Conservation (phyloP, 1,284 basidiomycete species). For the Cryptococcus amylolentus region DNA sequence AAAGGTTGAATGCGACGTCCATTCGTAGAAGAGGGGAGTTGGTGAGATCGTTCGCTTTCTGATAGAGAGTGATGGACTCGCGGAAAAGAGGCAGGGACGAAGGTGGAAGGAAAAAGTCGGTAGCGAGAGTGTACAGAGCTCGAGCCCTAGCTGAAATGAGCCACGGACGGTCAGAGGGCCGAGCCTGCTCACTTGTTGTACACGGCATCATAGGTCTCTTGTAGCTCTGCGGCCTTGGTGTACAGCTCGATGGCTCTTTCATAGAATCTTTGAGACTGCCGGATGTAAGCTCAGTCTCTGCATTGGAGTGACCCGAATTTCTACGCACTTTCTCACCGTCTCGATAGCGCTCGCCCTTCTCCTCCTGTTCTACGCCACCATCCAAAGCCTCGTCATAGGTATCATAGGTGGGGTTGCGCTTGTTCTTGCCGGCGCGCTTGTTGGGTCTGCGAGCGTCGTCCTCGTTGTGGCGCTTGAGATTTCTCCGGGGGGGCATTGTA, state of each 20-base stretch:
- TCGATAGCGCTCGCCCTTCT: constrained; percentile 50
- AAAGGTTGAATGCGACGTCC: constrained; percentile 48
- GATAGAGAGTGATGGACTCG: constrained; percentile 39
- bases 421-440: constrained; percentile 29
- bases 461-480: constrained; percentile 15
- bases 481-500: constrained; percentile 14
- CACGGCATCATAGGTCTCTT: constrained; percentile 40
- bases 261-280: constrained; percentile 45
- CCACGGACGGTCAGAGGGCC: neutral
- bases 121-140: constrained; percentile 41
- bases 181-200: constrained; percentile 45
- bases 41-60: constrained; percentile 28
- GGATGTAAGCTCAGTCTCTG: neutral
- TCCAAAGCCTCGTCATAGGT: constrained; percentile 49
- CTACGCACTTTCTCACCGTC: constrained; percentile 47
- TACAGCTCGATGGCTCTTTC: constrained; percentile 47
- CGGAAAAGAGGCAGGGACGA: constrained; percentile 22
- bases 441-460: constrained; percentile 24
- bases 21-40: constrained; percentile 32
- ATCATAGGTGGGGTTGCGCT: constrained; percentile 43
- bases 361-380: constrained; percentile 49
- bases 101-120: constrained; percentile 45
- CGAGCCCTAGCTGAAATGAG: constrained; percentile 35
- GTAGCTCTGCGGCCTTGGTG: constrained; percentile 35
- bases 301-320: neutral